Conservation (phyloP, 805 yeast genomes). For the Millerozyma acaciae region DNA sequence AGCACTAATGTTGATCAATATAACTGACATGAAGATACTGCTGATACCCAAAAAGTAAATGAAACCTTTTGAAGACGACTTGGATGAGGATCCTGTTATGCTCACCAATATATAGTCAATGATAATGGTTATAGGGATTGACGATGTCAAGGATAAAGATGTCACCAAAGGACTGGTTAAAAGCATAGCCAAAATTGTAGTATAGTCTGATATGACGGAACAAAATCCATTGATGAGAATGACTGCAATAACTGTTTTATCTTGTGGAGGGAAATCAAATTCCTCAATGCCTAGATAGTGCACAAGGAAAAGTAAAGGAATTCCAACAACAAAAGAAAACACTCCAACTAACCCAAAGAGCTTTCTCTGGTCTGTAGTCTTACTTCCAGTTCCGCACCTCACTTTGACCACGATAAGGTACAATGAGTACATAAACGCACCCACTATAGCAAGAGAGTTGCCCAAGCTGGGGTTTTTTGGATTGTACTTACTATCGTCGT, state of each 20-base stretch:
- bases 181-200: constrained; percentile 47
- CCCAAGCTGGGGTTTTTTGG: constrained; percentile 43
- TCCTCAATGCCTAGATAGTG: constrained; percentile 37
- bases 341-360: constrained; percentile 48
- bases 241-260: constrained; percentile 26
- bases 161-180: constrained; percentile 53
- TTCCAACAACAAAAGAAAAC: constrained; percentile 33
- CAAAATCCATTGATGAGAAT: constrained; percentile 41
- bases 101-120: constrained; percentile 40
- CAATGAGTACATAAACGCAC: constrained; percentile 45
- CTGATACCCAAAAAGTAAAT: constrained; percentile 45
- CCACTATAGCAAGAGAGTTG: constrained; percentile 40
- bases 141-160: constrained; percentile 47
- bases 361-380: constrained; percentile 42
- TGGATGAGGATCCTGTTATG: constrained; percentile 14
- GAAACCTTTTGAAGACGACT: constrained; percentile 18
- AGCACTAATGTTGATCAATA: constrained; percentile 43
- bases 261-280: constrained; percentile 41
- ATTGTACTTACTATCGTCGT: constrained; percentile 17
- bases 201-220: constrained; percentile 47
- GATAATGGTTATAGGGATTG: constrained; percentile 50
- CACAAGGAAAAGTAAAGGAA: constrained; percentile 36
- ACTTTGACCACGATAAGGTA: constrained; percentile 43
- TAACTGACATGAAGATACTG: constrained; percentile 43
- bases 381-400: constrained; percentile 41